Evolutionary conservation across 306 rosid species (phyloP), one percentile per base, ranked within the genome.

Genomic region (Calophaca sinica): DNA sequence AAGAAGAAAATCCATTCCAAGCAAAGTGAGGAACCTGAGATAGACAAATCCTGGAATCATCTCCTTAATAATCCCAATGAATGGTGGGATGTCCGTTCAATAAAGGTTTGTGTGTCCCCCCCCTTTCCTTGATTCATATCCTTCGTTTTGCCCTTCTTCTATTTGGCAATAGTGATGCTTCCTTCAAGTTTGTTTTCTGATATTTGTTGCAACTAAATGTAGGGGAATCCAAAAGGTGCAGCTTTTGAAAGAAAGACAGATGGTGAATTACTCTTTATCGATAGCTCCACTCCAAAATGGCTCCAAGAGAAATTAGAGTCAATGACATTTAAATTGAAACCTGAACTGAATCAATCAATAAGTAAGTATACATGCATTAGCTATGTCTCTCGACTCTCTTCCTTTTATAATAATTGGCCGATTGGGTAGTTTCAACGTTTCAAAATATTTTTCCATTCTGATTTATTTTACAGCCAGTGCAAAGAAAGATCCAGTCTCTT

Each of bases 161-260:
- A 73, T 28, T 64, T 58, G 41, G 26, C 58, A 58, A 8, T 15
- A 20, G 14, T 39, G 41, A 38, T 14, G 35, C 26, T 67, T 74
- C 60, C 67, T 58, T 59, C 66, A 36, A 64, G 32, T 36, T 44
- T 64, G 62, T 72, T 60, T 70, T 61, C 46, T 45, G 53, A 71
- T 10, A 7, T 36, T 20, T 58, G 36, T 33, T 80, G 41, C 58
- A 49, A 73, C 65, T 80, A 41, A 58, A 73, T 80, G 44, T 42
- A 74, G 84, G 61, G 68, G 36, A 74, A 63, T 80, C 44, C 72
- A 74, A 20, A 68, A 7, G 72, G 76, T 68, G 72, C 80, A 15
- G 72, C 76, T 60, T 61, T 74, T 68, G 76, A 74, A 68, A 74
- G 84, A 41, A 74, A 80, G 54, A 14, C 36, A 7, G 38, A 51